Evolutionary conservation across 176 grass and related monocot species (phyloP).

Genomic region (Avena eriantha): DNA sequence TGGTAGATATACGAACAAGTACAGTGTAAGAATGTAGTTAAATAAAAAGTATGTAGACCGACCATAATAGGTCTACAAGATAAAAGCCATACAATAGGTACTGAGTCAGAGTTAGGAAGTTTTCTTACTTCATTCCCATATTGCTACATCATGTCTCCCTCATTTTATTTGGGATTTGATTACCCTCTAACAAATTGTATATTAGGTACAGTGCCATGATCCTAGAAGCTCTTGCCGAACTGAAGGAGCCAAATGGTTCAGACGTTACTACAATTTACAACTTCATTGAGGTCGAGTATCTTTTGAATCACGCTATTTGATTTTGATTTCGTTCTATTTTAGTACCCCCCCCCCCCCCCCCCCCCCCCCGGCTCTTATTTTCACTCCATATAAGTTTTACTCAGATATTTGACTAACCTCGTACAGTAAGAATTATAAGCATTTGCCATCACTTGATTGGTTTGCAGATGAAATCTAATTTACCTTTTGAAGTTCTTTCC

Average conservation of each 20-base stretch:
- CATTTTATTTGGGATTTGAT: constrained; percentile 33
- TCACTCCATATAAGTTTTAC: constrained; percentile 33
- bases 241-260: constrained; percentile 88
- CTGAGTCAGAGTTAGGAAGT: not conserved
- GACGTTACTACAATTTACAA: constrained; percentile 61
- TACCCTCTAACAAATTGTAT: constrained; percentile 33
- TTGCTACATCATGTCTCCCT: constrained; percentile 8
- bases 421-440: constrained; percentile 14
- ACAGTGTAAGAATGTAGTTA: constrained; percentile 35
- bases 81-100: not conserved
- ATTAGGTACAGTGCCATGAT: constrained; percentile 79
- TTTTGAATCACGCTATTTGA: constrained; percentile 20
- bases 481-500: constrained; percentile 18
- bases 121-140: constrained; percentile 17
- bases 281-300: constrained; percentile 71
- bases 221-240: constrained; percentile 72
- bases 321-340: constrained; percentile 39
- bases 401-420: constrained; percentile 16
- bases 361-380: not conserved
- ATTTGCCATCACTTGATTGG: constrained; percentile 22
- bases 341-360: not conserved
- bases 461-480: constrained; percentile 6
- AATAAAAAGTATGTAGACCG: not conserved
- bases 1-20: not conserved
- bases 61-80: constrained; percentile 20